Base-by-base conservation (phyloP, 2,329 filamentous ascomycete genomes). In the Nothophoma quercina region DNA sequence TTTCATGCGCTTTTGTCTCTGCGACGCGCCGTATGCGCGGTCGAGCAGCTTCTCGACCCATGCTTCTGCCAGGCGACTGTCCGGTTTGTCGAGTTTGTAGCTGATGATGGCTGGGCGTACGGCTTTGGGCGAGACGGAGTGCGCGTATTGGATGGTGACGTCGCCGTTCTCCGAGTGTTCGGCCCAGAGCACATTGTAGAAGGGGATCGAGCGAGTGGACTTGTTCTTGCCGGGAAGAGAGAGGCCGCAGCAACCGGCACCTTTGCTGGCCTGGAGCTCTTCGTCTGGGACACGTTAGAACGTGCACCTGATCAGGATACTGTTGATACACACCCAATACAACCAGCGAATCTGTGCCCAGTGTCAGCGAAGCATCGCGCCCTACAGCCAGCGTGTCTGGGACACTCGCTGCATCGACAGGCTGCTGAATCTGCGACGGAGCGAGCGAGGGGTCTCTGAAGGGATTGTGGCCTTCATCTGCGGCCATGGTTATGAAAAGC, bases 111-210 rank as follows among this genome's bases (percentile, higher is more conserved):
- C 79, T 8, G 86, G 81, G 19, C 82, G 81, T 40, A 93, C 80
- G 38, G 81, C 78, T 21, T 82, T 80, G 65, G 87, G 71, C 10
- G 75, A 73, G 28, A 83, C 82, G 19, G 77, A 71, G 1, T 82
- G 80, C 38, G 91, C 91, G 72, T 91, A 95, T 43, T 88, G 85
- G 68, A 98, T 86, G 7, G 82, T 83, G 41, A 96, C 76, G 23
- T 83, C 81, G 47, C 78, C 69, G 45, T 76, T 79, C 35, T 83
- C 79, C 40, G 80, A 78, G 22, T 88, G 71, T 60, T 90, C 86
- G 30, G 88, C 90, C 88, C 91, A 96, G 40, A 97, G 85, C 56
- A 97, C 78, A 70, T 96, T 89, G 77, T 90, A 93, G 56, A 91
- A 88, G 2, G 90, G 87, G 23, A 97, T 88, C 5, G 83, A 79